These are phyloP conservation scores for Sporothrix globosa DNA, from an alignment of 2,329 filamentous ascomycete genomes.

Conservation along the genomic window DNA sequence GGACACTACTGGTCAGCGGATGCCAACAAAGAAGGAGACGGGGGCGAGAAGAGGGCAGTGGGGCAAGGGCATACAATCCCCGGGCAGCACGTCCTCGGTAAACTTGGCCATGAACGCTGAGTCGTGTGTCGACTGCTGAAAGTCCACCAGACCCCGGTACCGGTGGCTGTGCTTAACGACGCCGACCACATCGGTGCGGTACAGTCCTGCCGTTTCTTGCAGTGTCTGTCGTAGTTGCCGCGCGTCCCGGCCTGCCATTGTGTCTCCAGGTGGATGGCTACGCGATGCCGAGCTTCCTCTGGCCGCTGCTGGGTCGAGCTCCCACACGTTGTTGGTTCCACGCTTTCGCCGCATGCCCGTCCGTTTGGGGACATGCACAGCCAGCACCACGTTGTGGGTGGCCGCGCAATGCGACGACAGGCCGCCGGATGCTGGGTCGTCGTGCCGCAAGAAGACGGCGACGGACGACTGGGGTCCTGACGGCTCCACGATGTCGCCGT, in stretches of 20 bases:
- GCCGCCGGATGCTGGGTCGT: conserved; percentile 77
- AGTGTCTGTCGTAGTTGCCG: conserved; percentile 63
- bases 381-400: conserved; percentile 83
- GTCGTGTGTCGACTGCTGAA: conserved; percentile 73
- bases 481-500: conserved; percentile 53
- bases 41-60: not conserved
- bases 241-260: conserved; percentile 52
- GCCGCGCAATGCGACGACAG: conserved; percentile 74
- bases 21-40: not conserved
- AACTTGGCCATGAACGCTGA: conserved; percentile 73
- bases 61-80: conserved; percentile 59
- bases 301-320: conserved; percentile 43
- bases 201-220: conserved; percentile 69
- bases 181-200: conserved; percentile 71
- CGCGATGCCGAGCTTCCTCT: not conserved
- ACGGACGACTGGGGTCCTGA: conserved; percentile 53
- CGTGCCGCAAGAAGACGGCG: conserved; percentile 75
- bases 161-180: conserved; percentile 79
- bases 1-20: conserved; percentile 46
- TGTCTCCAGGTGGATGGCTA: conserved; percentile 23
- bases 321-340: conserved; percentile 69
- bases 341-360: conserved; percentile 85
- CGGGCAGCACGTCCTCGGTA: conserved; percentile 69
- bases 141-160: conserved; percentile 83
- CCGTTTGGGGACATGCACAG: conserved; percentile 81